These are phyloP conservation scores for Tagetes patula DNA, from an alignment of 129 eudicot species.

Conservation along the genomic window DNA sequence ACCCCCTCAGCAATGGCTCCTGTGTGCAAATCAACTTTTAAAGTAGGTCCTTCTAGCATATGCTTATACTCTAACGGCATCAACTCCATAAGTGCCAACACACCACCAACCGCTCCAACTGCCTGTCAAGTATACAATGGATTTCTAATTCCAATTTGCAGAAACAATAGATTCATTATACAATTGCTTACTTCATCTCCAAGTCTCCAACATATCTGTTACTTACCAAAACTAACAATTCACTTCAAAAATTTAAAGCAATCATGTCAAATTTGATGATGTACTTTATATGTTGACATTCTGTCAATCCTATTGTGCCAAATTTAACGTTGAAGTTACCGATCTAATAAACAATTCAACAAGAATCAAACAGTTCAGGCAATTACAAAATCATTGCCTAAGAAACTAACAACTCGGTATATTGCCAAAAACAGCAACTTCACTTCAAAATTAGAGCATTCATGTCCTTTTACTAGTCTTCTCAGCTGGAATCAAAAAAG, in stretches of 20 bases:
- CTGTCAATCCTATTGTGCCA: not conserved
- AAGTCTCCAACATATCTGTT: not conserved
- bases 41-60: slow-evolving; percentile 69
- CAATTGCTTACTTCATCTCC: not conserved
- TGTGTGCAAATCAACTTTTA: slow-evolving; percentile 60
- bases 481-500: too few relatives aligned
- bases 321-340: not conserved
- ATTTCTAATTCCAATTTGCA: slow-evolving; percentile 15
- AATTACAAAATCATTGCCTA: not conserved
- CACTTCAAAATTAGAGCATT: too few relatives aligned
- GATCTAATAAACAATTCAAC: slow-evolving; percentile 2
- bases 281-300: not conserved
- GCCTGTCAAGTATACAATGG: slow-evolving; percentile 45
- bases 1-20: slow-evolving; percentile 66
- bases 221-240: not conserved
- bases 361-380: not conserved
- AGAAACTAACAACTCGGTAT: not conserved
- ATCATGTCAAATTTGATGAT: not conserved
- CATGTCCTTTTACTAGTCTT: too few relatives aligned
- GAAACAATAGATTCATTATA: slow-evolving; percentile 5
- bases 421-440: too few relatives aligned
- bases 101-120: slow-evolving; percentile 79
- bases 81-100: slow-evolving; percentile 56
- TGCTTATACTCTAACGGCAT: slow-evolving; percentile 74
- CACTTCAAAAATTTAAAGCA: not conserved